Conservation (phyloP, 2,329 filamentous ascomycete genomes). For the Botrytis tulipae region DNA sequence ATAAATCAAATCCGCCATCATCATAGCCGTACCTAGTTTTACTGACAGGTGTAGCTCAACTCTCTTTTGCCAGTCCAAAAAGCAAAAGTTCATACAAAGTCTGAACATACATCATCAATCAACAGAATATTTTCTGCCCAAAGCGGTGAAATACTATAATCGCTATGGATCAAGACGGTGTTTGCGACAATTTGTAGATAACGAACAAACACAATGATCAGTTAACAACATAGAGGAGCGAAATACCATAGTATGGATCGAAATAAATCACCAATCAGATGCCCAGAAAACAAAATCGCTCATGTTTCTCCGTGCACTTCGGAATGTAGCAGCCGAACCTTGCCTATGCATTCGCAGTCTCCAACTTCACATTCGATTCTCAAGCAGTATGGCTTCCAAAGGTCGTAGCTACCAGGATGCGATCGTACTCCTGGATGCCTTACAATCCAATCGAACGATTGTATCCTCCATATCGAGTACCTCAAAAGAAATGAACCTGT, state of each 20-base stretch:
- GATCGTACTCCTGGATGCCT: constrained; percentile 28
- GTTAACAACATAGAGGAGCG: neutral
- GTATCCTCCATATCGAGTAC: constrained; percentile 27
- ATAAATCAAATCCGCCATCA: neutral
- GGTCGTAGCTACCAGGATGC: constrained; percentile 29
- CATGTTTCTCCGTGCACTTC: neutral
- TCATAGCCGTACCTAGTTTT: neutral
- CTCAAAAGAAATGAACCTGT: constrained; percentile 27
- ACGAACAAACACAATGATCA: neutral
- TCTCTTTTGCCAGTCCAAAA: neutral
- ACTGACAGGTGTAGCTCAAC: neutral
- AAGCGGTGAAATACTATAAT: neutral
- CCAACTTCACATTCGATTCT: constrained; percentile 3
- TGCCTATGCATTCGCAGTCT: neutral
- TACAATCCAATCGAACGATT: constrained; percentile 35
- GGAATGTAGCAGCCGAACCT: neutral
- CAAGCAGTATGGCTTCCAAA: constrained; percentile 3
- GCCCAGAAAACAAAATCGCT: neutral
- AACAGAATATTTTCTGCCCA: constrained; percentile 2
- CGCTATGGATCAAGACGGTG: neutral
- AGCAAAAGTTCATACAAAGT: neutral
- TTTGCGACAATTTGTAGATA: neutral
- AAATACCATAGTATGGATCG: neutral
- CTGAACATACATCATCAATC: neutral
- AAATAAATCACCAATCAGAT: neutral